Evolutionary conservation across 352 stramenopile species (phyloP).

Genomic region (Globisporangium emineosum): DNA sequence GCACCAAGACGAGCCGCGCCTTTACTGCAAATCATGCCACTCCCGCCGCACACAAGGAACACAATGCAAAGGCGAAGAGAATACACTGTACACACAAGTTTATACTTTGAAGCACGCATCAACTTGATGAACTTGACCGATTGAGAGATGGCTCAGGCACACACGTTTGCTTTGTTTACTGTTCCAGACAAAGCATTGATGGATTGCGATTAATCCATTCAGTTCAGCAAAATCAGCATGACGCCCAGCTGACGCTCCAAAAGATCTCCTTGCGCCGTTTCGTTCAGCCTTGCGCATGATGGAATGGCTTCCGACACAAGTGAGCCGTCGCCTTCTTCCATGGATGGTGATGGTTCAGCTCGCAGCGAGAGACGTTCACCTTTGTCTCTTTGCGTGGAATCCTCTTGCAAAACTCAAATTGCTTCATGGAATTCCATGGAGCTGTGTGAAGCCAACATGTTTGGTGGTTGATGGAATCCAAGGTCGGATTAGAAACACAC

Average conservation of each 20-base stretch:
- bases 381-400: neutral
- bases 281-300: conserved; percentile 4
- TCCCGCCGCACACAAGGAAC: neutral
- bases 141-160: neutral
- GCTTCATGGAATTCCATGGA: neutral
- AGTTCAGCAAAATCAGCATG: neutral
- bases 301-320: no score
- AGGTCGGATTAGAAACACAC: conserved; percentile 1
- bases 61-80: neutral
- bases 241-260: neutral
- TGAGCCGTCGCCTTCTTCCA: neutral
- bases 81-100: no score
- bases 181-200: neutral
- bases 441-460: conserved; percentile 1
- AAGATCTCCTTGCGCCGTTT: conserved; percentile 7
- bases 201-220: conserved; percentile 4
- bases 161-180: neutral
- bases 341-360: neutral
- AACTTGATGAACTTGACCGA: neutral
- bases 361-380: neutral
- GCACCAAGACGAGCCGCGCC: neutral
- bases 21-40: neutral
- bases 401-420: neutral
- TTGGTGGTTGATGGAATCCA: neutral
- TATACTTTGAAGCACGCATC: neutral